Conservation (phyloP, 2,329 filamentous ascomycete genomes). For the Daldinia sp. region DNA sequence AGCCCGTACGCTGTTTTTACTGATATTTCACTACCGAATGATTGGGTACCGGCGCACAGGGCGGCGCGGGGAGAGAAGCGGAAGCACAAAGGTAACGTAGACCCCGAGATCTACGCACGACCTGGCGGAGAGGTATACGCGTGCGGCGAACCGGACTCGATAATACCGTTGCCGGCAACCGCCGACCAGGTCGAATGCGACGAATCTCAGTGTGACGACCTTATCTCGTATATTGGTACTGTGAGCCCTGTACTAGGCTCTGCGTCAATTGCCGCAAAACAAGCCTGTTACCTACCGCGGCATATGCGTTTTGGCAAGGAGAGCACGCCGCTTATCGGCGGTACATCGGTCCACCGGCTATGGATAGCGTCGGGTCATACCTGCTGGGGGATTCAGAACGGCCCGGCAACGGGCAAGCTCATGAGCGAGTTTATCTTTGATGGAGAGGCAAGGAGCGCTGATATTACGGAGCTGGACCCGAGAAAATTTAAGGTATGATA, state of each 20-base stretch:
- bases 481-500: slow-evolving; percentile 67
- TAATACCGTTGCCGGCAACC: slow-evolving; percentile 79
- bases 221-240: slow-evolving; percentile 80
- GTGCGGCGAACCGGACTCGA: slow-evolving; percentile 86
- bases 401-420: slow-evolving; percentile 84
- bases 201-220: slow-evolving; percentile 81
- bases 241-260: slow-evolving; percentile 75
- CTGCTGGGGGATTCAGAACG: slow-evolving; percentile 99
- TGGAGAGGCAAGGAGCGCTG: slow-evolving; percentile 74
- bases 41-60: slow-evolving; percentile 68
- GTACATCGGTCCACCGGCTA: slow-evolving; percentile 77
- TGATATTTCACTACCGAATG: slow-evolving; percentile 78
- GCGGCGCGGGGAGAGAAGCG: slow-evolving; percentile 62
- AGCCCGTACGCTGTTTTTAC: slow-evolving; percentile 87
- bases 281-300: slow-evolving; percentile 94
- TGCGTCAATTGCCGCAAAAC: slow-evolving; percentile 77
- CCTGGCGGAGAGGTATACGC: slow-evolving; percentile 92
- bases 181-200: slow-evolving; percentile 83
- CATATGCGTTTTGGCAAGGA: slow-evolving; percentile 72
- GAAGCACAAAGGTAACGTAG: slow-evolving; percentile 72
- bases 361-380: slow-evolving; percentile 91
- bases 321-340: slow-evolving; percentile 79
- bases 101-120: slow-evolving; percentile 93
- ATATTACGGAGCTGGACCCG: slow-evolving; percentile 75
- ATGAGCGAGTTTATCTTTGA: slow-evolving; percentile 85